Percentiles rank a stretch among this genome's conserved stretches.
phyloP scores from a whole-genome alignment of 257 asterid genomes.

The Przewalskia tangutica region DNA sequence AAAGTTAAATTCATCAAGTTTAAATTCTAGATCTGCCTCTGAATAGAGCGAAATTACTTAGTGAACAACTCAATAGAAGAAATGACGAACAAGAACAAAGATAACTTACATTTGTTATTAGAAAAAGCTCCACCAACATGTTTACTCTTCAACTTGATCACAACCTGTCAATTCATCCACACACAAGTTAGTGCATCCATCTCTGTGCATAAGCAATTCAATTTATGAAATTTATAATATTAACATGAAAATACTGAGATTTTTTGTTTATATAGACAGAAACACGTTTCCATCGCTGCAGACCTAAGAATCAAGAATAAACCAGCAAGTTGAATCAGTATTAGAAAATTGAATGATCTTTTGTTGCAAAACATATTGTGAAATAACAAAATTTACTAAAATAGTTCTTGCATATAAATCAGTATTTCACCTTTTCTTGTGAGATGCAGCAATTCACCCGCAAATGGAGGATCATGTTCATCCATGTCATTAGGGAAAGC shows the following conservation, averaged over 20 bases:
- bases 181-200: not conserved
- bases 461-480: slow-evolving; percentile 45
- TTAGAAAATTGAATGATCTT: not conserved
- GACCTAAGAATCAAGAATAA: slow-evolving; percentile 32
- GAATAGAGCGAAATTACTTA: not conserved
- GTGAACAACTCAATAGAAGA: not conserved
- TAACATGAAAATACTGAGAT: slow-evolving; percentile 17
- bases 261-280: slow-evolving; percentile 57
- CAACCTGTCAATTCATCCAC: slow-evolving; percentile 33
- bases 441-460: slow-evolving; percentile 67
- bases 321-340: not conserved
- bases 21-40: not conserved
- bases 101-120: slow-evolving; percentile 57
- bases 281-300: slow-evolving; percentile 57
- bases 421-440: slow-evolving; percentile 48
- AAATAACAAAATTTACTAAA: not conserved
- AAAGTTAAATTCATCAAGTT: not conserved
- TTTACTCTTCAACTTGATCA: slow-evolving; percentile 51
- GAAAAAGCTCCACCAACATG: slow-evolving; percentile 79
- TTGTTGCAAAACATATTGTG: not conserved
- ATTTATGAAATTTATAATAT: not conserved
- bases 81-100: not conserved
- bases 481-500: slow-evolving; percentile 25
- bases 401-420: not conserved
- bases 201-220: not conserved